phyloP scores from a whole-genome alignment of 768 basidiomycete species.

The Xerocomellus amylosporus region DNA sequence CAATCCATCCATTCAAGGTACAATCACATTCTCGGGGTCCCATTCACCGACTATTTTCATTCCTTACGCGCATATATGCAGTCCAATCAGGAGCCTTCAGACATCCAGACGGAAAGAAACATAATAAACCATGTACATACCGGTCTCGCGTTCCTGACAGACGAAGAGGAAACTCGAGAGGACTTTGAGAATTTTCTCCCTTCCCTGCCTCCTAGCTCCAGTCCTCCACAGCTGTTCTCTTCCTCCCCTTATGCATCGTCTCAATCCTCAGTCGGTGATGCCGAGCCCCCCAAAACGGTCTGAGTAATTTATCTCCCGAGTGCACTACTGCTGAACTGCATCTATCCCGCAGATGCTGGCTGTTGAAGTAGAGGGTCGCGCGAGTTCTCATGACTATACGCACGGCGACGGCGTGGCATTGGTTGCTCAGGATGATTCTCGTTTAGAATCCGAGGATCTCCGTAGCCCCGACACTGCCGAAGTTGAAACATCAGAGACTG shows the following conservation, averaged over 20 bases:
- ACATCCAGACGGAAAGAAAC: neutral
- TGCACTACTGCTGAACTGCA: neutral
- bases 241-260: slow-evolving; percentile 41
- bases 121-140: neutral
- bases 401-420: neutral
- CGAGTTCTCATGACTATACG: neutral
- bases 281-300: slow-evolving; percentile 18
- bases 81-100: neutral
- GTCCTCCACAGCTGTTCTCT: slow-evolving; percentile 43
- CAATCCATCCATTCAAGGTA: slow-evolving; percentile 7
- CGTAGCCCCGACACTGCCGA: neutral
- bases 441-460: neutral
- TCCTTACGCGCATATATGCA: slow-evolving; percentile 25
- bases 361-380: neutral
- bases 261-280: slow-evolving; percentile 23
- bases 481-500: neutral
- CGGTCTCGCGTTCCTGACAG: neutral
- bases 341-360: slow-evolving; percentile 1
- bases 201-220: slow-evolving; percentile 43
- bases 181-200: slow-evolving; percentile 12
- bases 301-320: neutral
- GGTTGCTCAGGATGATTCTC: neutral
- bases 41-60: neutral
- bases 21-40: neutral
- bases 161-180: slow-evolving; percentile 6